Evolutionary conservation across 2,329 filamentous ascomycete genomes (phyloP).

Genomic region (Botrytis deweyae): DNA sequence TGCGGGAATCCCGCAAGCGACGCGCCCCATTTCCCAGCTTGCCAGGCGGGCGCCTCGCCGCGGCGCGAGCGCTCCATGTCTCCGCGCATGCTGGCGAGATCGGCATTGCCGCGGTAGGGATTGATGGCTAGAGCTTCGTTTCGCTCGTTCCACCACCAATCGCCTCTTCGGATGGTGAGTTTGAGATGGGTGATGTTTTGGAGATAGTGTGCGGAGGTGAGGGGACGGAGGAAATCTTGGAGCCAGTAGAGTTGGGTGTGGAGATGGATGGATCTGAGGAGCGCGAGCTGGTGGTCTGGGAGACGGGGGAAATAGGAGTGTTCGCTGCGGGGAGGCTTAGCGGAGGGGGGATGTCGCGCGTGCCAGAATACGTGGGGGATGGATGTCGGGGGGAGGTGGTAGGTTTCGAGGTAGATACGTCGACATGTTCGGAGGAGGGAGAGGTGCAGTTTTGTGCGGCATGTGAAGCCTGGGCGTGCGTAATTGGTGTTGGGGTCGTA

Average conservation of each 20-base stretch:
- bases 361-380: constrained; percentile 34
- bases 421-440: constrained; percentile 32
- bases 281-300: constrained; percentile 23
- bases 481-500: constrained; percentile 21
- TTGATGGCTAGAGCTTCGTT: constrained; percentile 29
- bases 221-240: constrained; percentile 22
- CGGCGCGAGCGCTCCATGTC: constrained; percentile 15
- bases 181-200: constrained; percentile 28
- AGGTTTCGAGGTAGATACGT: constrained; percentile 32
- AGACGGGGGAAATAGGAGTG: constrained; percentile 21
- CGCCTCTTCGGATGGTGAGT: constrained; percentile 32
- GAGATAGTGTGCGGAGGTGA: constrained; percentile 23
- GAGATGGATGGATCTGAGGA: constrained; percentile 26
- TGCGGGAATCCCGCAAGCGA: constrained; percentile 25
- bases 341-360: background rate
- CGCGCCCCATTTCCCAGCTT: constrained; percentile 25
- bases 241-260: constrained; percentile 34
- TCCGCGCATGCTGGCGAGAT: constrained; percentile 20
- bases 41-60: constrained; percentile 13
- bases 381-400: constrained; percentile 26
- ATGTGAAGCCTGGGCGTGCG: constrained; percentile 28
- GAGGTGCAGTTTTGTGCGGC: constrained; percentile 22
- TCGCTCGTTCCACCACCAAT: constrained; percentile 35
- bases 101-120: constrained; percentile 22
- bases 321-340: constrained; percentile 8